Evolutionary conservation across 2,329 filamentous ascomycete genomes (phyloP), one percentile per base, ranked within the genome.

Genomic region (Drechslerella coelobrocha): DNA sequence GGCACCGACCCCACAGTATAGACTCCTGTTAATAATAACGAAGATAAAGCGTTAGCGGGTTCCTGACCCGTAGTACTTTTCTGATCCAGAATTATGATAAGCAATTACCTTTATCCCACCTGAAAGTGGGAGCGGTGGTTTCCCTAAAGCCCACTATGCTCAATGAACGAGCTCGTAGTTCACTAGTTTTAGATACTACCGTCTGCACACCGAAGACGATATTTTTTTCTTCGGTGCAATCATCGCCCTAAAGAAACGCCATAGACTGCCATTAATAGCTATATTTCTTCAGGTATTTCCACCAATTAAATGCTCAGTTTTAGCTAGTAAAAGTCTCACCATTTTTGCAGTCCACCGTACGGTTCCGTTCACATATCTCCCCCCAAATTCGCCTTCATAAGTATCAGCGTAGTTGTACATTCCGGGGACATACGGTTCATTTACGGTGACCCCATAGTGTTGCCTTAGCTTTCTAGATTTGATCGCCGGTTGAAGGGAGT

Each of bases 401-500:
- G 37, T 5, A 0, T 27, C 10, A 0, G 10, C 6, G 2, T 37
- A 8, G 26, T 54, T 14, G 19, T 68, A 47, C 5, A n/a, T 59
- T 2, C 6, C 1, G 0, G 34, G 54, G 12, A 60, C 23, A 29
- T 47, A 68, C 0, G 0, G 19, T 1, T n/a, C 0, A 5, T 2
- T 1, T 8, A 24, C 47, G 0, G 1, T 5, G 24, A 72, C 51
- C 7, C 68, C 68, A 12, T 72, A 72, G 56, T 72, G 68, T 14
- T 55, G 55, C 14, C 68, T 52, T 10, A 72, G 10, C 1, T 29
- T 21, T 14, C 68, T 50, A 3, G 60, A 54, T 37, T 17, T 52
- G 5, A 72, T 31, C 2, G 29, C 31, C 0, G 68, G 60, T 19
- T 56, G 14, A 0, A 65, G n/a, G 1, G 10, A 31, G 8, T 60